phyloP scores from a whole-genome alignment of 108 stramenopile species.

The Stephanodiscus triporus region DNA sequence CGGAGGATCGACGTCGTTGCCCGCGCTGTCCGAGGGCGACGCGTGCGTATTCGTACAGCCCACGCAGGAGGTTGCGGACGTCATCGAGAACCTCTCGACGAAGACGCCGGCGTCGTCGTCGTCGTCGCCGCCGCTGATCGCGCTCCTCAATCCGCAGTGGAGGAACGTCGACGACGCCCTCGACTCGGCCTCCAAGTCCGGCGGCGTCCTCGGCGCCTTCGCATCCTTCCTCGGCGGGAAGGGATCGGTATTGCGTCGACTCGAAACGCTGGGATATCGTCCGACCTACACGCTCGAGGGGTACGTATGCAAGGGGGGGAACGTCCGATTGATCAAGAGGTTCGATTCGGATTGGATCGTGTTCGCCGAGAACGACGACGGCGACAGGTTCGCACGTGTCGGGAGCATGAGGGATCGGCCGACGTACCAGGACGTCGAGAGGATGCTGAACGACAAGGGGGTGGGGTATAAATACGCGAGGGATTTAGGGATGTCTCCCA shows the following conservation, averaged over 20 bases:
- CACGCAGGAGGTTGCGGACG: constrained; percentile 71
- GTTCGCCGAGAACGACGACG: constrained; percentile 83
- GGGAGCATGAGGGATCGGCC: constrained; percentile 65
- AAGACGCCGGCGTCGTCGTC: constrained; percentile 40
- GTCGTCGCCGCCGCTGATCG: constrained; percentile 30
- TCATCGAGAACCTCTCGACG: constrained; percentile 57
- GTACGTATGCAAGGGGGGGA: constrained; percentile 87
- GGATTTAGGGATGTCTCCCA: constrained; percentile 78
- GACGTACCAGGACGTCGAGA: constrained; percentile 85
- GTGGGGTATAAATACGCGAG: constrained; percentile 83
- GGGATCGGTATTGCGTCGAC: constrained; percentile 60
- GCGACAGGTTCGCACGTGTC: constrained; percentile 62
- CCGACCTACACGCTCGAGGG: constrained; percentile 76
- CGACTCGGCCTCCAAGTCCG: constrained; percentile 66
- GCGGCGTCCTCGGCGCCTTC: constrained; percentile 64
- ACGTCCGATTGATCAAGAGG: constrained; percentile 77
- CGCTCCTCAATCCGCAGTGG: constrained; percentile 89
- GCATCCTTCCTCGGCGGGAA: constrained; percentile 90
- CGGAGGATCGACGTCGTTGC: constrained; percentile 32
- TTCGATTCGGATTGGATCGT: constrained; percentile 84
- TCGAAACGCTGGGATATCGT: constrained; percentile 68
- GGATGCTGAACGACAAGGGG: constrained; percentile 79
- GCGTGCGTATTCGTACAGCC: constrained; percentile 85
- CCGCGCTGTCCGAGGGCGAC: constrained; percentile 56
- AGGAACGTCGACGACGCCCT: constrained; percentile 86